Percentiles rank a stretch among this genome's conserved stretches.
phyloP scores from a whole-genome alignment of 768 basidiomycete genomes.

The Steccherinum ochraceum region DNA sequence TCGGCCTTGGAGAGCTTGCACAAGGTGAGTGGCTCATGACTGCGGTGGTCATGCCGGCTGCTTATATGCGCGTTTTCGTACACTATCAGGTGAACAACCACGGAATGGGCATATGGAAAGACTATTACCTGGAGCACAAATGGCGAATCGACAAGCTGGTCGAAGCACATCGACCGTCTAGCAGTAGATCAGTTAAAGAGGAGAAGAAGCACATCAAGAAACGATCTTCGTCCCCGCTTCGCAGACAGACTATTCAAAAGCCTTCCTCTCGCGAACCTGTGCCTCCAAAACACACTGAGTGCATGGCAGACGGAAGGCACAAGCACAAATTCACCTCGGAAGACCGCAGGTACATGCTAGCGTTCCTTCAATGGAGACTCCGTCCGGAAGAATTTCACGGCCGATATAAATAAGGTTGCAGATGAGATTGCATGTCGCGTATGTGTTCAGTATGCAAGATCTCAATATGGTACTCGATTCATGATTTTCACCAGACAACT shows the following conservation, averaged over 20 bases:
- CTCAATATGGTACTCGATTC: too few species aligned
- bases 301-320: background rate
- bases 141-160: conserved; percentile 45
- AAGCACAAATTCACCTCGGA: background rate
- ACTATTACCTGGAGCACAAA: conserved; percentile 71
- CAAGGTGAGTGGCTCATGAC: conserved; percentile 58
- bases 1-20: conserved; percentile 63
- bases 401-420: conserved; percentile 1
- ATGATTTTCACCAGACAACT: too few species aligned
- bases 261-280: background rate
- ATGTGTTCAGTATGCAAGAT: too few species aligned
- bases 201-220: background rate
- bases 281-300: background rate
- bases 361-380: too few species aligned
- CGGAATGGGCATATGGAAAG: conserved; percentile 65
- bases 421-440: background rate
- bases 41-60: too few species aligned
- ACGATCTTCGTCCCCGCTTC: background rate
- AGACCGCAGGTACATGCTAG: background rate
- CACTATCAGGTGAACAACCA: conserved; percentile 43
- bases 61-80: too few species aligned
- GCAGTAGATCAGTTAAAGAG: background rate
- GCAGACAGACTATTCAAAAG: background rate
- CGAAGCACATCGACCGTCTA: background rate
- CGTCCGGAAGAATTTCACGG: background rate